Evolutionary conservation across 2,329 filamentous ascomycete species (phyloP).

Genomic region (Pyrenochaeta sp.): DNA sequence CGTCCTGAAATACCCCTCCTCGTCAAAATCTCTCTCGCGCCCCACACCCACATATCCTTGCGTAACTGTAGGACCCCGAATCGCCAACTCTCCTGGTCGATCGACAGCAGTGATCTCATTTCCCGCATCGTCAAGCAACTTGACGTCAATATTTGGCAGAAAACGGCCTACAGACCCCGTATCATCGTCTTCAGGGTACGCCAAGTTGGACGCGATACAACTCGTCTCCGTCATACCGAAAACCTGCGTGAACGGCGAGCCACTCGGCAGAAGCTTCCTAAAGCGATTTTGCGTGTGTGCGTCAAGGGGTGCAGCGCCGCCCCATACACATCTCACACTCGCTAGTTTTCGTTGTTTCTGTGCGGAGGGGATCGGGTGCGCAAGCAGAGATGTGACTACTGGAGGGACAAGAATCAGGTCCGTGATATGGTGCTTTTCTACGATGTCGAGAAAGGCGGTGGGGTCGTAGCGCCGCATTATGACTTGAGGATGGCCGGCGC

Average conservation of each 20-base stretch:
- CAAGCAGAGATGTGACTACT: neutral
- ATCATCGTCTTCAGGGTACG: conserved; percentile 47
- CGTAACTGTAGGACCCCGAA: conserved; percentile 22
- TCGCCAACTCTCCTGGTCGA: conserved; percentile 20
- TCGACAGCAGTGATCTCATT: conserved; percentile 9
- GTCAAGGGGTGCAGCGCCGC: conserved; percentile 65
- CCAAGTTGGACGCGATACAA: conserved; percentile 48
- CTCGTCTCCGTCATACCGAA: conserved; percentile 56
- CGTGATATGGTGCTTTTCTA: conserved; percentile 56
- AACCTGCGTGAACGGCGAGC: conserved; percentile 55
- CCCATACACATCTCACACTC: conserved; percentile 62
- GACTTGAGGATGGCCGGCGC: conserved; percentile 20
- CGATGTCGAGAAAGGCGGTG: conserved; percentile 52
- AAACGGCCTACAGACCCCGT: conserved; percentile 52
- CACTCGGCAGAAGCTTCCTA: conserved; percentile 49
- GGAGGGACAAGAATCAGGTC: conserved; percentile 53
- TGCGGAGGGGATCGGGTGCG: conserved; percentile 56
- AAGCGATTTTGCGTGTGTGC: conserved; percentile 57
- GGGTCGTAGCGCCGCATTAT: conserved; percentile 42
- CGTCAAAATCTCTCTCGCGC: conserved; percentile 13
- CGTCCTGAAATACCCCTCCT: conserved; percentile 28
- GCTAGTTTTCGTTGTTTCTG: conserved; percentile 60
- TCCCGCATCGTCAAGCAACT: conserved; percentile 22
- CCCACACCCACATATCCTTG: conserved; percentile 16
- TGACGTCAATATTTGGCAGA: conserved; percentile 21